Conservation (phyloP, 2,329 filamentous ascomycete genomes). For the Colletotrichum nymphaeae region DNA sequence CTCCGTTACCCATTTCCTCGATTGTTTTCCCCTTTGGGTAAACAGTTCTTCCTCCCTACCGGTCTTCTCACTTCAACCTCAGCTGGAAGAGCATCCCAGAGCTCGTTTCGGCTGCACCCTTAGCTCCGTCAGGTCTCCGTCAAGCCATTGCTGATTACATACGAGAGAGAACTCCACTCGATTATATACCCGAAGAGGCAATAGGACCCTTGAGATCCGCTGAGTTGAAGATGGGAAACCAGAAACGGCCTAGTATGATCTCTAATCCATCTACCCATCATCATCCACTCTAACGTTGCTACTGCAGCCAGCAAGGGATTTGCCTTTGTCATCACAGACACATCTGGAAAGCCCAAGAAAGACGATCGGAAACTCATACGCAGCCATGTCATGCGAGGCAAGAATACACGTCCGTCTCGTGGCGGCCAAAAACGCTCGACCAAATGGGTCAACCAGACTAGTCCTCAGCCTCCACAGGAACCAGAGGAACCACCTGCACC, state of each 20-base stretch:
- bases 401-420: slow-evolving; percentile 18
- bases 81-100: not conserved
- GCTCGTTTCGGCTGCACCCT: not conserved
- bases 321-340: slow-evolving; percentile 42
- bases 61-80: not conserved
- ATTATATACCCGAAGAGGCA: not conserved
- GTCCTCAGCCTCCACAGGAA: not conserved
- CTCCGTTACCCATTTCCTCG: not conserved
- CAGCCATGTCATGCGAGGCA: slow-evolving; percentile 37
- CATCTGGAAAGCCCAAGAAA: slow-evolving; percentile 39
- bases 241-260: slow-evolving; percentile 18
- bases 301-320: slow-evolving; percentile 37
- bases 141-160: not conserved
- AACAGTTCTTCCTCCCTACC: not conserved
- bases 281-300: not conserved
- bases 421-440: not conserved
- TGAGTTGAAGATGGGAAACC: not conserved
- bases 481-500: not conserved
- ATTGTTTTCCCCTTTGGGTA: slow-evolving; percentile 17
- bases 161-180: not conserved
- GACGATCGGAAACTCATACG: slow-evolving; percentile 40
- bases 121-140: not conserved
- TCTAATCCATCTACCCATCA: not conserved
- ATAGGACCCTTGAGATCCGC: too few species aligned
- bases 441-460: not conserved